Evolutionary conservation across 768 basidiomycete species (phyloP).

Genomic region (Suillus sp.): DNA sequence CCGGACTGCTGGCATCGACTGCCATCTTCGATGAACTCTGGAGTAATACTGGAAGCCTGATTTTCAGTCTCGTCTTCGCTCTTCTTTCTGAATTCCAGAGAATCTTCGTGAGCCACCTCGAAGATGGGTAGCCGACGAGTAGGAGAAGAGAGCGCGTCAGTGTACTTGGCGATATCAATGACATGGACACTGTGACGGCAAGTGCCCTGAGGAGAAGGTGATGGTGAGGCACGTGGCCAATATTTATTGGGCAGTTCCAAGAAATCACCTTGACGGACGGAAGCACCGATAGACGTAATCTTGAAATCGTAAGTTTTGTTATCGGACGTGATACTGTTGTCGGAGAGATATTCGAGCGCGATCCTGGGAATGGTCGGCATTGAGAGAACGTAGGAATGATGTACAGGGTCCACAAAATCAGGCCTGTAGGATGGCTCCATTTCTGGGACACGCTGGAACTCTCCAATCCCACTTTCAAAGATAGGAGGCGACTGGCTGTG

Average conservation of each 20-base stretch:
- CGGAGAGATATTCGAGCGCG: slow-evolving; percentile 20
- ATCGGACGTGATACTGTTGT: not conserved
- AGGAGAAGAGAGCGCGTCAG: not conserved
- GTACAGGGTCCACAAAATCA: slow-evolving; percentile 29
- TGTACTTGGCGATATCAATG: slow-evolving; percentile 1
- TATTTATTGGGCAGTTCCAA: slow-evolving; percentile 7
- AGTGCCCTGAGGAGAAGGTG: not conserved
- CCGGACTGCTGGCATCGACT: not conserved
- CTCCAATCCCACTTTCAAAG: not conserved
- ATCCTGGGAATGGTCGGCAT: slow-evolving; percentile 33
- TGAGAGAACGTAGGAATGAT: slow-evolving; percentile 25
- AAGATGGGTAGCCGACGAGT: slow-evolving; percentile 6
- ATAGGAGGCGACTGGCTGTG: not conserved
- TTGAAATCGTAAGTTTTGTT: slow-evolving; percentile 15
- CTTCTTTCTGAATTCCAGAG: not conserved
- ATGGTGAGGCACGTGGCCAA: not conserved
- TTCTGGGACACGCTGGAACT: slow-evolving; percentile 10
- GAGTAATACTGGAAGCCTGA: not conserved
- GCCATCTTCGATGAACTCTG: not conserved
- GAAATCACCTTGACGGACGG: slow-evolving; percentile 12
- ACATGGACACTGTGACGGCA: not conserved
- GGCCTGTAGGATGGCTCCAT: slow-evolving; percentile 26
- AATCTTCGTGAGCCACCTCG: not conserved
- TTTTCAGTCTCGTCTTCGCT: slow-evolving; percentile 8
- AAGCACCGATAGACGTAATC: slow-evolving; percentile 11